Base-by-base conservation (phyloP, 495 filamentous ascomycete species). In the Neurospora sp. region DNA sequence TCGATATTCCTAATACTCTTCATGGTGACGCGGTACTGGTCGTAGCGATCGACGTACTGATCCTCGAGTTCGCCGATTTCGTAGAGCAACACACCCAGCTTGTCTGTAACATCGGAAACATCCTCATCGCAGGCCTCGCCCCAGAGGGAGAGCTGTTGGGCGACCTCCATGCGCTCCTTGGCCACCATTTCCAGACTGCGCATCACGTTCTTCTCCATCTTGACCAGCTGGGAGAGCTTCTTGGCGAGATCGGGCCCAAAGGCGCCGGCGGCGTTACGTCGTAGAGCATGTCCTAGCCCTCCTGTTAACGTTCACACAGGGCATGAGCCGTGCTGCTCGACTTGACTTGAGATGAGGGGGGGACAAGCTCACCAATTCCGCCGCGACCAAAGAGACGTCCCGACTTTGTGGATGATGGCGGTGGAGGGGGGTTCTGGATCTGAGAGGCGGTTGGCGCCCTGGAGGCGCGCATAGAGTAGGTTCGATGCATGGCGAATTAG, bases 201-300 rank as follows among this genome's bases (percentile, higher is more conserved):
- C 96, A 99, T 99, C 68, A 97, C 91, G 79, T 99, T 98, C 91
- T 99, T 99, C 85, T 99, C 96, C 96, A 99, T 98, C 87, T 99
- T 98, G 73, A 99, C 96, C 42, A 99, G 89, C 86, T 97, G 93
- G 37, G 94, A 91, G 72, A 99, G 89, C 89, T 99, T 99, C 87
- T 96, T 95, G 71, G 96, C 91, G 40, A 99, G 91, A 72, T 99
- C 96, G 72, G 96, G 96, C 72, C 96, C 96, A 82, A 96, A 98
- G 79, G 94, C 93, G 72, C 96, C 96, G 72, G 94, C 95, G 70
- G 94, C 87, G 71, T 92, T 92, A 82, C 92, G 92, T 79, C 96
- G 93, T 81, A 98, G 91, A 70, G 91, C 93, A 92, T 98, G 96
- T 79, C 95, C 96, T 98, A 80, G 38, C 39, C 72, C 53, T 40